Evolutionary conservation across 768 basidiomycete species (phyloP).

Genomic region (Crassisporium funariophilum): DNA sequence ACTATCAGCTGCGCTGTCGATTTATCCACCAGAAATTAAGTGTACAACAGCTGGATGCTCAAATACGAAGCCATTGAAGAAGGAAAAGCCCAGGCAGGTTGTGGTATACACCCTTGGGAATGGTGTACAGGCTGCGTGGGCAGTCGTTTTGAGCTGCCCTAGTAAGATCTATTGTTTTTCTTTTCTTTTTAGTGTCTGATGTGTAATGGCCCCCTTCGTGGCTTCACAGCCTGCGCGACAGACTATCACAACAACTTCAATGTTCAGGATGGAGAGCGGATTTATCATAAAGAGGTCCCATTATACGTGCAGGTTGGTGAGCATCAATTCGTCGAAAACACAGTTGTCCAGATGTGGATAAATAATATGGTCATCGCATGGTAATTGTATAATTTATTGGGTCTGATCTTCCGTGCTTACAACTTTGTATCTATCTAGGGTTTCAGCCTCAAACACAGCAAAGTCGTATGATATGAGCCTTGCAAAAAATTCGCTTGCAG

Average conservation of each 20-base stretch:
- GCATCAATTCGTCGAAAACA: constrained; percentile 28
- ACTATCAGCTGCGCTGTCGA: constrained; percentile 7
- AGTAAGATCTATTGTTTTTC: constrained; percentile 11
- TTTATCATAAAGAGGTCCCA: constrained; percentile 22
- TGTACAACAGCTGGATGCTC: constrained; percentile 4
- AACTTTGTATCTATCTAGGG: no score
- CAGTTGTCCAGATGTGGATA: constrained; percentile 17
- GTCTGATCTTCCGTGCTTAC: no score
- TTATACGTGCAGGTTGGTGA: constrained; percentile 26
- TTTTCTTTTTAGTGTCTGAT: not conserved
- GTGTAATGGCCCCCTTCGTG: no score
- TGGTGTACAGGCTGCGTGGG: constrained; percentile 25
- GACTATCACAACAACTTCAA: constrained; percentile 9
- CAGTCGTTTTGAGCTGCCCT: constrained; percentile 21
- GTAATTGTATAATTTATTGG: constrained; percentile 15
- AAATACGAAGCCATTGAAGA: constrained; percentile 14
- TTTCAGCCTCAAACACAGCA: constrained; percentile 11
- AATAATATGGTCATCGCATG: constrained; percentile 21
- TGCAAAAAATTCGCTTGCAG: constrained; percentile 5
- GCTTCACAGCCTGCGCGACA: not conserved
- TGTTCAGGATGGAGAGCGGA: constrained; percentile 15
- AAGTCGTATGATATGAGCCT: constrained; percentile 2
- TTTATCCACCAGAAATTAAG: constrained; percentile 10
- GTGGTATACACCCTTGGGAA: constrained; percentile 20
- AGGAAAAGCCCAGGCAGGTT: constrained; percentile 15